Evolutionary conservation across 495 filamentous ascomycete genomes (phyloP), one percentile per base, ranked within the genome.

Genomic region (Penicillium fimorum): DNA sequence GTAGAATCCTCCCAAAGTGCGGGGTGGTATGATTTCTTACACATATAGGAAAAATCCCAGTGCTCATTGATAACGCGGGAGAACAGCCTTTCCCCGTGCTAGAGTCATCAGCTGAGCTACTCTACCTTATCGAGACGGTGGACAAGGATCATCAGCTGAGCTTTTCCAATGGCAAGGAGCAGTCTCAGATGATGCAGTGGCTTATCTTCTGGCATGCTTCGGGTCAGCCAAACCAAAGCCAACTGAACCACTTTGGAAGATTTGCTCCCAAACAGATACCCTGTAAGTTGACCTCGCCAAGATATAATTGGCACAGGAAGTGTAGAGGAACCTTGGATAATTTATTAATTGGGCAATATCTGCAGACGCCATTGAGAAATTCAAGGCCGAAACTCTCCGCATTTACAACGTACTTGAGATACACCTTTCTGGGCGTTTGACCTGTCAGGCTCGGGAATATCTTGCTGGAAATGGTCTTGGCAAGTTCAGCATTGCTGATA

Each of bases 151-250:
- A 80, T 53, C 47, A 56, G 27, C 70, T 72, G 50, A 62, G 67
- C 9, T 71, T 71, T 44, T 66, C 55, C 11, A 62, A 72, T 47
- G 56, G 60, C 22, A 47, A 68, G 5, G 68, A 72, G 47, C 57
- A 64, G 27, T 69, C 56, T 47, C 56, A 70, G 29, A 50, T 55
- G 6, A 45, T 69, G 37, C 60, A 65, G 44, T 65, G 62, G 62
- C 53, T 71, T 4, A 70, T 73, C 62, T 71, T 73, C 53, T 73
- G 70, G 70, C 70, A 73, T 58, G 70, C 69, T 5, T 62, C 58
- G n/a, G 66, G 61, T 18, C 65, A 68, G 8, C 69, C 67, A 3
- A 70, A 61, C 20, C 58, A 62, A 45, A 67, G 67, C 24, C 66
- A 73, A 47, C 46, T 64, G 18, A 70, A 71, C 50, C 69, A 70